Conservation (phyloP, 257 asterid species). For the Leptodermis oblonga region DNA sequence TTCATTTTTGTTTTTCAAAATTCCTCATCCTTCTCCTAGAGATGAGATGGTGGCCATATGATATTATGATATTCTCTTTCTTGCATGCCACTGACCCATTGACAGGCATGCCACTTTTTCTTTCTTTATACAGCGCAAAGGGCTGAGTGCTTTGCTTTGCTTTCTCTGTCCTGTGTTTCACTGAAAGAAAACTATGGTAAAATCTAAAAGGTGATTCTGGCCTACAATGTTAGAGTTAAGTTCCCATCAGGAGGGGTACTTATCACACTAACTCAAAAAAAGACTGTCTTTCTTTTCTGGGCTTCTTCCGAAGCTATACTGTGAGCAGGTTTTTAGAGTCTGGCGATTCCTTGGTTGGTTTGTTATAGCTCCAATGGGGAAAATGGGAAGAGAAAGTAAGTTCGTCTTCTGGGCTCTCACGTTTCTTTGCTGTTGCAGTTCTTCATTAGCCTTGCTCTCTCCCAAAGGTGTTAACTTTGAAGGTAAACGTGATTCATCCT, state of each 20-base stretch:
- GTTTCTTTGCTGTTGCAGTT: conserved; percentile 40
- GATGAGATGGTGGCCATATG: conserved; percentile 14
- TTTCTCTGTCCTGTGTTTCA: conserved; percentile 38
- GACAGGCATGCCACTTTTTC: conserved; percentile 78
- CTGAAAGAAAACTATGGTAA: conserved; percentile 28
- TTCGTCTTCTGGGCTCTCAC: conserved; percentile 32
- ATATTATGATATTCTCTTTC: conserved; percentile 41
- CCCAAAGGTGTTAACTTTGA: conserved; percentile 97
- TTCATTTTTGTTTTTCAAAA: background rate
- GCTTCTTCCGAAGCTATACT: conserved; percentile 12
- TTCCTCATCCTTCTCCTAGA: background rate
- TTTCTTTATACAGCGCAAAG: conserved; percentile 52
- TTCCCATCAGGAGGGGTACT: conserved; percentile 25
- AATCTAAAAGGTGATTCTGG: conserved; percentile 29
- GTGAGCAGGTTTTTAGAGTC: conserved; percentile 10
- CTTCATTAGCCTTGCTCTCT: conserved; percentile 60
- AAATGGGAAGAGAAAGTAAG: conserved; percentile 30
- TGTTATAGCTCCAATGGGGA: conserved; percentile 25
- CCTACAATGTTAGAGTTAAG: conserved; percentile 31
- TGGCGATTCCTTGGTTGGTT: conserved; percentile 14
- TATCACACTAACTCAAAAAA: conserved; percentile 8
- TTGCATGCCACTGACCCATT: conserved; percentile 61
- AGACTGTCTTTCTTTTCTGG: background rate
- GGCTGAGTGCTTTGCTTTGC: conserved; percentile 19
- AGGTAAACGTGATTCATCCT: conserved; percentile 41